Conservation (phyloP, 176 grass and related monocot genomes). For the Elymus sibiricus region DNA sequence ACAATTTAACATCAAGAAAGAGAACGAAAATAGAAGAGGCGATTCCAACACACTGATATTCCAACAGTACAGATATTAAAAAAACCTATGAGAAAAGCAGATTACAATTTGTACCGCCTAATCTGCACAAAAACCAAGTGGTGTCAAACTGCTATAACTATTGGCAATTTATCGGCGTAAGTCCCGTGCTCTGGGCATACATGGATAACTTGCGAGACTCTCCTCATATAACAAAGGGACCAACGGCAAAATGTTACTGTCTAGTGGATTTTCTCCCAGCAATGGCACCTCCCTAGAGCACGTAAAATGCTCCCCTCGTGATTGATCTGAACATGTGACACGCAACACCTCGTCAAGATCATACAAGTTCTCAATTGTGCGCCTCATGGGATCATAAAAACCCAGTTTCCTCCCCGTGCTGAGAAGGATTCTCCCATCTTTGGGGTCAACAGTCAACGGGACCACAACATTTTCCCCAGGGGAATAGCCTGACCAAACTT, state of each 20-base stretch:
- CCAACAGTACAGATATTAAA: not conserved
- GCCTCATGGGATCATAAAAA: not conserved
- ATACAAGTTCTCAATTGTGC: not conserved
- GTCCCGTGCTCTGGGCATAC: not conserved
- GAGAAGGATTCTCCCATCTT: slow-evolving; percentile 2
- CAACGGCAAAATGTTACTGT: not conserved
- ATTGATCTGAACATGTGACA: not conserved
- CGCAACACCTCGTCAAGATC: not conserved
- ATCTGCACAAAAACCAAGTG: not conserved
- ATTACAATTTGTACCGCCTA: not conserved
- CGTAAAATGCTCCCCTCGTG: not conserved
- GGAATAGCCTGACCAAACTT: not conserved
- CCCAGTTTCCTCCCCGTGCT: not conserved
- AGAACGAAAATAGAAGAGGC: not conserved
- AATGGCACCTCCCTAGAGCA: not conserved
- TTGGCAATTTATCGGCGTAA: not conserved
- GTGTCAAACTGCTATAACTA: not conserved
- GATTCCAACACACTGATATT: not conserved
- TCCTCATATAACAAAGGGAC: not conserved
- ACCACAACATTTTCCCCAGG: not conserved
- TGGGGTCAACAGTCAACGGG: not conserved
- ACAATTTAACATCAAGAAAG: not conserved
- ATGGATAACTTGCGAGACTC: not conserved
- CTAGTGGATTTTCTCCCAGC: not conserved
- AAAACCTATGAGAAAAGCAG: not conserved